Conservation (phyloP, 2,329 filamentous ascomycete species). For the Ophiostoma piceae region DNA sequence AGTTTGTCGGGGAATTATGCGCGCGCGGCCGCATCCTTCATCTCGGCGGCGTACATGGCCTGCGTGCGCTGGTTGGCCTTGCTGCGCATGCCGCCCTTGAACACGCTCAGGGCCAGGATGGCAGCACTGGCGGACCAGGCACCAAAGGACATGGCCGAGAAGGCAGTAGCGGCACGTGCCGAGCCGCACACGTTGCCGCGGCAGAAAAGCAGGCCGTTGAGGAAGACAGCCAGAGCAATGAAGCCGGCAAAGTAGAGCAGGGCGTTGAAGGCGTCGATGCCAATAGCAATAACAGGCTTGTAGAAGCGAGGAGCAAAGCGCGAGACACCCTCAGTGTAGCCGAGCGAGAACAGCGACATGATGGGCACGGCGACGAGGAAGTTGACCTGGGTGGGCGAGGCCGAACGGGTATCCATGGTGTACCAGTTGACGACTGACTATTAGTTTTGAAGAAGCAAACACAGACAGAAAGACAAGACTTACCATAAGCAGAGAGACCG, state of each 20-base stretch:
- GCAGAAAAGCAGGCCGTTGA: constrained; percentile 52
- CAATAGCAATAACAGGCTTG: constrained; percentile 46
- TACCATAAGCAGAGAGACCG: constrained; percentile 48
- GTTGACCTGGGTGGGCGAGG: constrained; percentile 53
- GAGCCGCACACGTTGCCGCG: constrained; percentile 52
- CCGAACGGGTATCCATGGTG: constrained; percentile 48
- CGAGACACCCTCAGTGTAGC: constrained; percentile 49
- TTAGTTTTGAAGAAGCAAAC: background rate
- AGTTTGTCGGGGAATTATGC: constrained; percentile 22
- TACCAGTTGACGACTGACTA: constrained; percentile 56
- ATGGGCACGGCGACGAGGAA: constrained; percentile 53
- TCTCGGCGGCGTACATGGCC: constrained; percentile 32
- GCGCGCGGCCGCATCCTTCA: constrained; percentile 34
- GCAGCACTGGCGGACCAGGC: constrained; percentile 49
- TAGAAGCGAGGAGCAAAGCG: constrained; percentile 43
- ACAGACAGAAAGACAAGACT: background rate
- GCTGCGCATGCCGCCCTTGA: constrained; percentile 39
- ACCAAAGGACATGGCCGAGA: constrained; percentile 50
- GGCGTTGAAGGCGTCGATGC: constrained; percentile 48
- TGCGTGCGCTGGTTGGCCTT: constrained; percentile 31
- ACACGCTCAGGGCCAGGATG: constrained; percentile 44
- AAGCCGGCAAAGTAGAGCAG: constrained; percentile 57
- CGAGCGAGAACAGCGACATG: constrained; percentile 51
- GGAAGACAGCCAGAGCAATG: constrained; percentile 53
- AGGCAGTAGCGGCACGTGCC: constrained; percentile 50